Evolutionary conservation across 768 basidiomycete genomes (phyloP).

Genomic region (Termitomyces sp.): DNA sequence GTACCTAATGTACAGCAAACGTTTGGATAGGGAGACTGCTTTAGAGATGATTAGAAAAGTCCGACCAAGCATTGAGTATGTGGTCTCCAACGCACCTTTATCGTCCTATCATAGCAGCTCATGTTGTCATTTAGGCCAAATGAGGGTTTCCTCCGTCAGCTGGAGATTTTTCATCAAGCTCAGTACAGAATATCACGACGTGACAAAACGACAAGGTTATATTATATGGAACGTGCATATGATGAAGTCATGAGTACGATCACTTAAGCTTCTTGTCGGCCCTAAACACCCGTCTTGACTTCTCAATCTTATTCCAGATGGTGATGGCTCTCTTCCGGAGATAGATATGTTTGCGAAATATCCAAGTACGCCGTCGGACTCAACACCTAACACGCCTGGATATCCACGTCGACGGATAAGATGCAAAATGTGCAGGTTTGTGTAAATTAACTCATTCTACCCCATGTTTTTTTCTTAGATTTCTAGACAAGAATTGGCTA

Average conservation of each 20-base stretch:
- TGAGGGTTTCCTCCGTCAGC: slow-evolving; percentile 73
- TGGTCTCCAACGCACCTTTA: background rate
- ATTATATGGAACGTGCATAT: slow-evolving; percentile 75
- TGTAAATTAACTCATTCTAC: background rate
- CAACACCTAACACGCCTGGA: slow-evolving; percentile 55
- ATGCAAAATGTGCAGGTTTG: slow-evolving; percentile 88
- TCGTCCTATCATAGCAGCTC: background rate
- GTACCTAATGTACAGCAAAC: slow-evolving; percentile 77
- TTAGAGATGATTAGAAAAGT: slow-evolving; percentile 62
- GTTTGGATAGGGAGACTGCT: slow-evolving; percentile 55
- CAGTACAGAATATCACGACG: slow-evolving; percentile 62
- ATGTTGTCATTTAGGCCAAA: slow-evolving; percentile 61
- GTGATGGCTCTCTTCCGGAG: slow-evolving; percentile 61
- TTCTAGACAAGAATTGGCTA: slow-evolving; percentile 74
- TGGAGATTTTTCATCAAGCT: slow-evolving; percentile 74
- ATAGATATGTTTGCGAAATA: slow-evolving; percentile 76
- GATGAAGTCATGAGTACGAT: slow-evolving; percentile 76
- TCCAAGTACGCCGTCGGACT: slow-evolving; percentile 62
- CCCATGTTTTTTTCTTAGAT: background rate
- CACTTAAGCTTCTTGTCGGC: slow-evolving; percentile 10
- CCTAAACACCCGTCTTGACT: slow-evolving; percentile 13
- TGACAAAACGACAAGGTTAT: slow-evolving; percentile 74
- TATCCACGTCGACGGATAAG: slow-evolving; percentile 60
- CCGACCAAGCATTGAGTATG: slow-evolving; percentile 67
- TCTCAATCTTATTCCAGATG: slow-evolving; percentile 42